phyloP scores from a whole-genome alignment of 164 flowering plant species.

The Berberis vulgaris region DNA sequence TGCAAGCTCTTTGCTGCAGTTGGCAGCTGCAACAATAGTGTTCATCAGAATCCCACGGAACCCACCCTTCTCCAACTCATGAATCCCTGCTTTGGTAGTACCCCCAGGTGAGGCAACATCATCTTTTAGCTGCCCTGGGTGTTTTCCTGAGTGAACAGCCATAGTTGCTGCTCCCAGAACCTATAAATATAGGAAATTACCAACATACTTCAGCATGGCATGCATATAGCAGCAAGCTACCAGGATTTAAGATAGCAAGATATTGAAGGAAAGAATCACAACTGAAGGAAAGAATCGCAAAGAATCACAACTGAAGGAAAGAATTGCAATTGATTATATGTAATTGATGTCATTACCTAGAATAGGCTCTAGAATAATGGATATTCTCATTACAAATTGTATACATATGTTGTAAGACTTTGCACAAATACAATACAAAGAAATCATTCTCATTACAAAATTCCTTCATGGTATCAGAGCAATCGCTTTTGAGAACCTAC shows the following conservation, averaged over 20 bases:
- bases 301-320: neutral
- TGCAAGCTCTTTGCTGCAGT: slow-evolving; percentile 65
- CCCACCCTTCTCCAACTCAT: slow-evolving; percentile 77
- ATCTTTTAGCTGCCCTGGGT: slow-evolving; percentile 92
- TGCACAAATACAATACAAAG: no score
- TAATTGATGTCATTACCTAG: no score
- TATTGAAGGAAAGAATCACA: neutral
- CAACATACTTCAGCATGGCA: no score
- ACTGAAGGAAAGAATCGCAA: no score
- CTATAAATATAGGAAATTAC: slow-evolving; percentile 18
- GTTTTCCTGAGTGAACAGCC: slow-evolving; percentile 63
- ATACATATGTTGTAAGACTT: no score
- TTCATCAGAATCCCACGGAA: slow-evolving; percentile 77
- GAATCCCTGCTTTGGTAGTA: slow-evolving; percentile 88
- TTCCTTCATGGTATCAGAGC: no score
- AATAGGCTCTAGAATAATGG: no score
- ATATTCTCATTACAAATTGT: no score
- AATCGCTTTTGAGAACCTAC: no score
- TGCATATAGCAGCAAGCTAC: no score
- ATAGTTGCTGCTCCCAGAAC: slow-evolving; percentile 90
- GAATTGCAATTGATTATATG: no score
- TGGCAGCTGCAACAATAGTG: slow-evolving; percentile 79
- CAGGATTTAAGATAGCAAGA: neutral
- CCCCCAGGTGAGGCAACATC: slow-evolving; percentile 95
- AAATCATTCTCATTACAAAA: no score